These are phyloP conservation scores for Brassica nigra DNA, from an alignment of 345 rosid genomes.

Conservation along the genomic window DNA sequence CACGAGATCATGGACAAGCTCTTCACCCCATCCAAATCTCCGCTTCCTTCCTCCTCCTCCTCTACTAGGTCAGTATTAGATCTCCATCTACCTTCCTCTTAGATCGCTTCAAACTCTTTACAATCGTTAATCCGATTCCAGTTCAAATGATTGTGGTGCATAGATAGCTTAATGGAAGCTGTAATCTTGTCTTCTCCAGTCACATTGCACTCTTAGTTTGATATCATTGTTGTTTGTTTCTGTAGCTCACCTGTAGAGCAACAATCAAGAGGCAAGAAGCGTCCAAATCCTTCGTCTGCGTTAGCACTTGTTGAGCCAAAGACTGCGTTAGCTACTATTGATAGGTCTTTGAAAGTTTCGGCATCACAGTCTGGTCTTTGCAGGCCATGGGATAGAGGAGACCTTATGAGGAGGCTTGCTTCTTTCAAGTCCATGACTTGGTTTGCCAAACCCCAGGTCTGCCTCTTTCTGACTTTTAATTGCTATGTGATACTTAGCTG, in stretches of 20 bases:
- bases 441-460: constrained; percentile 92
- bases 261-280: constrained; percentile 58
- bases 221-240: neutral
- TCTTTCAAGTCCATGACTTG: constrained; percentile 97
- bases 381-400: constrained; percentile 92
- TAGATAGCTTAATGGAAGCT: neutral
- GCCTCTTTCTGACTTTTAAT: constrained; percentile 18
- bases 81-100: neutral
- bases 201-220: neutral
- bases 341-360: constrained; percentile 37
- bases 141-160: constrained; percentile 3
- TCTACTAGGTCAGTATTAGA: constrained; percentile 49
- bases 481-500: neutral
- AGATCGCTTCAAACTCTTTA: neutral
- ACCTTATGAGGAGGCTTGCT: constrained; percentile 79
- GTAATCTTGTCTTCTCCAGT: neutral
- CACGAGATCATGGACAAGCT: constrained; percentile 88
- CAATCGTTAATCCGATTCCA: neutral
- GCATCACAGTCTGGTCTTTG: constrained; percentile 57
- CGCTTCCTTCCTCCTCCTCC: constrained; percentile 44
- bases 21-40: constrained; percentile 55
- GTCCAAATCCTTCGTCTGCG: constrained; percentile 52
- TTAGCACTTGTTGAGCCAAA: constrained; percentile 58
- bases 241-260: constrained; percentile 48
- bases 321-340: constrained; percentile 27